Evolutionary conservation across 192 early-diverging fungal species (phyloP).

Genomic region (Mortierella antarctica): DNA sequence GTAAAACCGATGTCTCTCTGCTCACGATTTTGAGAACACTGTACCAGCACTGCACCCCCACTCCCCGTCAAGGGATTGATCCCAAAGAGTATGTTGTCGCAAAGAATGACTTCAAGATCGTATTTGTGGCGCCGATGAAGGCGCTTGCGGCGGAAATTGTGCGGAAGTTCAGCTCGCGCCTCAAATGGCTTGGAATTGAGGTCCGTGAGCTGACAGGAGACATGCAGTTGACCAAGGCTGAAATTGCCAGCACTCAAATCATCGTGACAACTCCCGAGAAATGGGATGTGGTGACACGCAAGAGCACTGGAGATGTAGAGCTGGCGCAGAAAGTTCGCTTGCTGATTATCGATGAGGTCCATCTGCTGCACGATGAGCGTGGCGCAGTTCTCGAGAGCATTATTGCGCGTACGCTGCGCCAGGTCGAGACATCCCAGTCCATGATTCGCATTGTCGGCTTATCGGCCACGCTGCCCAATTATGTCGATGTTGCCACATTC

Average conservation of each 20-base stretch:
- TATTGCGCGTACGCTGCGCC: conserved; percentile 92
- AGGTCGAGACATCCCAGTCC: conserved; percentile 89
- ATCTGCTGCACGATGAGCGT: conserved; percentile 95
- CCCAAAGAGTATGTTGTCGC: conserved; percentile 68
- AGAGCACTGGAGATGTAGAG: conserved; percentile 94
- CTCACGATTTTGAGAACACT: conserved; percentile 89
- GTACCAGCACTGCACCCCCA: conserved; percentile 74
- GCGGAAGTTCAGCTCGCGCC: conserved; percentile 86
- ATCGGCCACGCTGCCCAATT: conserved; percentile 98
- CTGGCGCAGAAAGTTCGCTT: conserved; percentile 90
- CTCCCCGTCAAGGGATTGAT: conserved; percentile 56
- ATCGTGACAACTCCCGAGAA: conserved; percentile 99
- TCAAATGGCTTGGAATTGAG: conserved; percentile 85
- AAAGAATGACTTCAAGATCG: conserved; percentile 95
- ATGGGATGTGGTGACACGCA: conserved; percentile 99
- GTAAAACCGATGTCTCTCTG: conserved; percentile 98
- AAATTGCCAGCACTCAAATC: conserved; percentile 94
- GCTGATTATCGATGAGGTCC: conserved; percentile 98
- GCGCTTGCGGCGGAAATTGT: conserved; percentile 96
- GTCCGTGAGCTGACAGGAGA: conserved; percentile 97
- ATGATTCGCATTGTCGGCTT: conserved; percentile 97
- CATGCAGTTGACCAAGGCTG: conserved; percentile 97
- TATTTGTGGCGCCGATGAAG: conserved; percentile 99
- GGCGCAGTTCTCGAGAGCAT: conserved; percentile 97
- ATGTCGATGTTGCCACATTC: conserved; percentile 94